Evolutionary conservation across 495 filamentous ascomycete genomes (phyloP).

Genomic region (Neurospora intermedia): DNA sequence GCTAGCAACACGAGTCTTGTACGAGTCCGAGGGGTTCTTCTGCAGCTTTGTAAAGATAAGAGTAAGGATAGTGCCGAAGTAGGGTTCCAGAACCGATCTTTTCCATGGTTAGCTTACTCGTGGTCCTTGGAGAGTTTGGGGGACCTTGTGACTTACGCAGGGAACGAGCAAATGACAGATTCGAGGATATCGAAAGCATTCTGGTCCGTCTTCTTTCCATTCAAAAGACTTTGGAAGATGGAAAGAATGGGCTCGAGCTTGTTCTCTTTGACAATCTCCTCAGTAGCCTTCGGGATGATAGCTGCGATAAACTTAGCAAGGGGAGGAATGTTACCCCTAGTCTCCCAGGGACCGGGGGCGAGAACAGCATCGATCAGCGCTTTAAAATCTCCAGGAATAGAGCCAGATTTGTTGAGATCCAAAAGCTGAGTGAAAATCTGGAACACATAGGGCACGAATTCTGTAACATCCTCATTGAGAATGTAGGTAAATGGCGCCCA

Average conservation of each 20-base stretch:
- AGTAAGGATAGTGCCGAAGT: constrained; percentile 68
- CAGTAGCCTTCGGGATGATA: constrained; percentile 65
- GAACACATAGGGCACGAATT: constrained; percentile 95
- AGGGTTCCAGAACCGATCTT: constrained; percentile 56
- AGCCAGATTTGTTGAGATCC: constrained; percentile 63
- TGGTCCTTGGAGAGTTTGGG: background rate
- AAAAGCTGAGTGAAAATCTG: constrained; percentile 86
- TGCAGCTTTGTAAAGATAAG: constrained; percentile 79
- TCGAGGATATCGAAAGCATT: constrained; percentile 88
- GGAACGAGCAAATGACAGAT: constrained; percentile 57
- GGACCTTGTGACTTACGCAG: constrained; percentile 41
- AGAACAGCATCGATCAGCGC: constrained; percentile 64
- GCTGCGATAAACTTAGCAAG: constrained; percentile 75
- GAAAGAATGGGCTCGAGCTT: constrained; percentile 72
- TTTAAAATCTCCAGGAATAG: constrained; percentile 67
- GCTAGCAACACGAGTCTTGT: constrained; percentile 71
- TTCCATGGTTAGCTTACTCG: constrained; percentile 14
- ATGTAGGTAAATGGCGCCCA: constrained; percentile 68
- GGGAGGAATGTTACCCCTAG: constrained; percentile 84
- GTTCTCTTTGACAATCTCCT: constrained; percentile 55
- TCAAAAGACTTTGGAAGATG: constrained; percentile 83
- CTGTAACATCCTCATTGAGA: constrained; percentile 68
- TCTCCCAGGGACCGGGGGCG: constrained; percentile 71
- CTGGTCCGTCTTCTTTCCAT: constrained; percentile 60
- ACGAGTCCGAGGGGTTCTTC: constrained; percentile 60